phyloP scores from a whole-genome alignment of 305 asterid genomes.

The Solanum hybrid region DNA sequence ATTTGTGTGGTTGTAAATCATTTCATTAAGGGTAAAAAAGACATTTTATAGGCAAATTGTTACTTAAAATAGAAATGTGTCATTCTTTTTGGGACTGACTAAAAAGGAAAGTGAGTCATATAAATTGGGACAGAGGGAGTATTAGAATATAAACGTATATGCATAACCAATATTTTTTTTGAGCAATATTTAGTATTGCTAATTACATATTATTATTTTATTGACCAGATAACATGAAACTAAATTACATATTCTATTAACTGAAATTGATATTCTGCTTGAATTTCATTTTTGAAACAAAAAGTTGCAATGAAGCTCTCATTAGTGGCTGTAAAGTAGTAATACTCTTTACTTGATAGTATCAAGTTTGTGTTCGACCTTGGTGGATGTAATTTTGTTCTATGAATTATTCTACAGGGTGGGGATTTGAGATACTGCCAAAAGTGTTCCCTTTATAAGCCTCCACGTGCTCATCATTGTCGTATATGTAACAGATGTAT shows the following conservation, averaged over 20 bases:
- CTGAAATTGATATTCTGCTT: neutral
- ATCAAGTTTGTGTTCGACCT: neutral
- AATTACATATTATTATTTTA: neutral
- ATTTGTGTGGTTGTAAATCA: too few species aligned
- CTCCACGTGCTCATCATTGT: constrained; percentile 97
- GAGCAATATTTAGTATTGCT: neutral
- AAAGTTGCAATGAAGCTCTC: neutral
- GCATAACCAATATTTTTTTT: neutral
- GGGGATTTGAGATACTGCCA: constrained; percentile 92
- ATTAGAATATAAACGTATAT: neutral
- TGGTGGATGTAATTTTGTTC: neutral
- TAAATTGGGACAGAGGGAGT: too few species aligned
- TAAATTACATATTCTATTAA: neutral
- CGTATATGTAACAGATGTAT: constrained; percentile 89
- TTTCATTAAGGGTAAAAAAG: too few species aligned
- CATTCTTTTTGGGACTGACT: too few species aligned
- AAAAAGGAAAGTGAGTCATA: too few species aligned
- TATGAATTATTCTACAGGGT: constrained; percentile 44
- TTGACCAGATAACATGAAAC: neutral
- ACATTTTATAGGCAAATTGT: too few species aligned
- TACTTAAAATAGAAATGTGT: too few species aligned
- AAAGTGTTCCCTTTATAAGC: constrained; percentile 81
- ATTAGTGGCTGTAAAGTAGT: neutral
- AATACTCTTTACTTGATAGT: neutral
- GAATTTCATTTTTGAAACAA: neutral